phyloP scores from a whole-genome alignment of 208 protist species.

The Hexamita inflata region DNA sequence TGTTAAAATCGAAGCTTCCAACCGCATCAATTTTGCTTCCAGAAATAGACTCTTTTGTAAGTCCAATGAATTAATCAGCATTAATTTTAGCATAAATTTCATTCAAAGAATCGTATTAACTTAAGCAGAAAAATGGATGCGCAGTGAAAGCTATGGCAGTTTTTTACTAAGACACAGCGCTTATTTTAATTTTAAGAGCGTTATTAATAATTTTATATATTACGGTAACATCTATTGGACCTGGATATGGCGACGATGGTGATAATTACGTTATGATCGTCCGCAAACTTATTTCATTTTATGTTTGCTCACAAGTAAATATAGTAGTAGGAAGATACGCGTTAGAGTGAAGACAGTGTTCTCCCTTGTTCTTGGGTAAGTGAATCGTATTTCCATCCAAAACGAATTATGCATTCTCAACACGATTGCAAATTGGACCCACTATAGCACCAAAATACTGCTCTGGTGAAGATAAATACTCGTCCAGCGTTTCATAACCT shows the following conservation, averaged over 20 bases:
- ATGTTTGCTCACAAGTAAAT: not conserved
- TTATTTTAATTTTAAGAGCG: too few species aligned
- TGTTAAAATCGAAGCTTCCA: too few species aligned
- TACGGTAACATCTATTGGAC: too few species aligned
- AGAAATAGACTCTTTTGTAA: too few species aligned
- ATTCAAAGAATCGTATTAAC: too few species aligned
- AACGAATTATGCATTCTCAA: not conserved
- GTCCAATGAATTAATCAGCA: too few species aligned
- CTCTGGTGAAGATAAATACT: not conserved
- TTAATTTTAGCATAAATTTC: too few species aligned
- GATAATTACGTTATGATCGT: not conserved
- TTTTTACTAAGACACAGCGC: too few species aligned
- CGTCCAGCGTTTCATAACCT: not conserved
- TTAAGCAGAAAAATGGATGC: too few species aligned
- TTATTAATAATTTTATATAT: too few species aligned
- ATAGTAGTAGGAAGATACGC: not conserved
- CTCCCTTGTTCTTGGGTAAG: not conserved
- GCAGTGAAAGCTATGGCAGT: too few species aligned
- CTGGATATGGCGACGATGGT: not conserved
- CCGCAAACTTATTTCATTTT: not conserved
- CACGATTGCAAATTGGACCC: not conserved
- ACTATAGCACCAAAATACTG: not conserved
- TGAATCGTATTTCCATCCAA: not conserved
- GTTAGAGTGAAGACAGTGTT: not conserved
- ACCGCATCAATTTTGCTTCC: too few species aligned